Base-by-base conservation (phyloP, 768 basidiomycete species). In the Kondoa malvinella region DNA sequence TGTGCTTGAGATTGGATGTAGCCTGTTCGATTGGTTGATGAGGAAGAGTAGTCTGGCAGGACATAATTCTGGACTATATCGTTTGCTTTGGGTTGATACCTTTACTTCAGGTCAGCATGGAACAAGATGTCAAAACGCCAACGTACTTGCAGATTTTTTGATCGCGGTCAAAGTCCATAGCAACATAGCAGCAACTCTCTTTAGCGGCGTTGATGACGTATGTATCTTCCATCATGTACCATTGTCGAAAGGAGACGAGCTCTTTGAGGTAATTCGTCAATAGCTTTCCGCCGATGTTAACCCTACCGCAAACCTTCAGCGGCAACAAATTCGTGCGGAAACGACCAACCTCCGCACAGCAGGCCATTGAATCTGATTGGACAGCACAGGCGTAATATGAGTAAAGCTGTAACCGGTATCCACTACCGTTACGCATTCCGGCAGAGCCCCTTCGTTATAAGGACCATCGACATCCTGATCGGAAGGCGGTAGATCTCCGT, bases 151-250 rank as follows among this genome's bases (percentile, higher is more conserved):
- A 88, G 4, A 77, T 77, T 77, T 91, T 87, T 67, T 90, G 78
- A 77, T 95, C 91, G 60, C 76, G 75, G 68, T 80, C 81, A 79
- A 87, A 92, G 74, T 76, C 73, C 25, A 79, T 79, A 15, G 89
- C 85, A 66, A 94, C 86, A 77, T 86, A 95, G 78, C 90, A 92
- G 76, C 89, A 92, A 17, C 83, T 77, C 77, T 96, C 91, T 77
- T 94, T 92, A 73, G 90, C 87, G 73, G 87, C 83, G 78, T 94
- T 92, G 81, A 95, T 86, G 75, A 96, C 87, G 76, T 87, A 84
- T 1, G 90, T 92, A 76, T 96, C 87, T 74, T 95, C 91, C 86
- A 92, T 92, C 88, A 96, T 90, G 77, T 96, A 89, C 88, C 89
- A 96, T 75, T 96, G 92, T 57, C 94, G 85, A 76, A 88, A 96